A percentile compares a stretch with the other conserved stretches of the same genome.
phyloP scores from a whole-genome alignment of 2,329 filamentous ascomycete genomes.

The Phaeoacremonium minimum region DNA sequence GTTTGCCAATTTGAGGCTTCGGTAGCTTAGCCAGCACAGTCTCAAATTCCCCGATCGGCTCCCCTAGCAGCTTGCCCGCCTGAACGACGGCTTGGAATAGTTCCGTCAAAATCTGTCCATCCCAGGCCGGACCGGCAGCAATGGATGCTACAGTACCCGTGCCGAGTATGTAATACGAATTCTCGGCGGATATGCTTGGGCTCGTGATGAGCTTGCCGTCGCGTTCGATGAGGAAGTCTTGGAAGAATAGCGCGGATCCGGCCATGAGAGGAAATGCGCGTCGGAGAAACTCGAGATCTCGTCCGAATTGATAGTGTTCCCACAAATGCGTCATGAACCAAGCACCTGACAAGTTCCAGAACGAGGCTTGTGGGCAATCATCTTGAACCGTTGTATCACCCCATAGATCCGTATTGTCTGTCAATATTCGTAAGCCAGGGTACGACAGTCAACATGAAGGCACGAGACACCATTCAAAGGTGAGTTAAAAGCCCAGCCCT shows the following conservation, averaged over 20 bases:
- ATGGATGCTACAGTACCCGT: constrained; percentile 30
- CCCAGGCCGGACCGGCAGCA: constrained; percentile 40
- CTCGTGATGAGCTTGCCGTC: constrained; percentile 20
- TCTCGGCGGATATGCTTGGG: constrained; percentile 30
- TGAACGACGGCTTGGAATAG: constrained; percentile 16
- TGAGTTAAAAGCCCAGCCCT: too few relatives aligned
- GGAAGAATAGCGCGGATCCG: constrained; percentile 22
- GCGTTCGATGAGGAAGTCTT: constrained; percentile 19
- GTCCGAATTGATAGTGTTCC: constrained; percentile 18
- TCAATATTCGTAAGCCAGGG: too few relatives aligned
- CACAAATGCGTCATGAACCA: constrained; percentile 21
- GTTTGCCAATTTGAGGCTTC: constrained; percentile 23
- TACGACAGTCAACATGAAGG: too few relatives aligned
- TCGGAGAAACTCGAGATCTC: constrained; percentile 16
- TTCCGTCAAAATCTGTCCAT: constrained; percentile 19
- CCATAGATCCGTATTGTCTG: constrained; percentile 32
- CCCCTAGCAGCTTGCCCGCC: constrained; percentile 5
- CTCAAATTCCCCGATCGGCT: constrained; percentile 11
- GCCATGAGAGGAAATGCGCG: constrained; percentile 19
- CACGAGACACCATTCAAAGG: too few relatives aligned
- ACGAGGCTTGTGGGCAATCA: constrained; percentile 21
- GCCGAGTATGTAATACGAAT: constrained; percentile 13
- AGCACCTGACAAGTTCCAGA: constrained; percentile 20
- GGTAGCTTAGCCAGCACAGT: constrained; percentile 12
- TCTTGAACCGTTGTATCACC: constrained; percentile 27